phyloP scores from a whole-genome alignment of 345 rosid species.

The Streptanthus diversifolius region DNA sequence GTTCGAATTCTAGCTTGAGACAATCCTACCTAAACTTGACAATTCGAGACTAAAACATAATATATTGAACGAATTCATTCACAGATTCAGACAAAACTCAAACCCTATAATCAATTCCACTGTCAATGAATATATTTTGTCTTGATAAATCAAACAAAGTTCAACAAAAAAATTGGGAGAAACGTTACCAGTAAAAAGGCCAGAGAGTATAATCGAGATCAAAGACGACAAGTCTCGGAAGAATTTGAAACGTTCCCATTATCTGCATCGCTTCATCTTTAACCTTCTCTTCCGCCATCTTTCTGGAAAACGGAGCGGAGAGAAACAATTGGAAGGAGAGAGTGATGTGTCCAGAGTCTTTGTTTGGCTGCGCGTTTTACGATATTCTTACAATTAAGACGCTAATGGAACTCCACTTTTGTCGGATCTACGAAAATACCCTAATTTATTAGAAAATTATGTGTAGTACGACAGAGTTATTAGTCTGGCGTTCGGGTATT shows the following conservation, averaged over 20 bases:
- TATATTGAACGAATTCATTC: neutral
- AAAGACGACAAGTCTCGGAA: constrained; percentile 67
- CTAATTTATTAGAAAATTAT: no score
- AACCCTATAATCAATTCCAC: neutral
- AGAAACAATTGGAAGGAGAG: neutral
- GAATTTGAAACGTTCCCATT: constrained; percentile 54
- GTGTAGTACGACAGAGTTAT: no score
- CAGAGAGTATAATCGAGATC: constrained; percentile 88
- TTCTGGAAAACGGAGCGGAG: neutral
- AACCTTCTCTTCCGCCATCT: constrained; percentile 57
- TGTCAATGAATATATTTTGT: neutral
- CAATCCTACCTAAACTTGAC: neutral
- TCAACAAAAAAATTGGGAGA: neutral
- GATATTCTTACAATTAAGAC: no score
- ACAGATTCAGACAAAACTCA: neutral
- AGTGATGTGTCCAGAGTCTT: neutral
- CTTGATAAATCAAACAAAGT: neutral
- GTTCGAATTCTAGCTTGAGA: neutral
- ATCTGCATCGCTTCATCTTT: constrained; percentile 55
- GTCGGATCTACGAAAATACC: no score
- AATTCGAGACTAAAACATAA: neutral
- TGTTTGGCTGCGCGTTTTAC: neutral
- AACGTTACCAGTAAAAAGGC: constrained; percentile 73
- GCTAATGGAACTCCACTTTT: no score
- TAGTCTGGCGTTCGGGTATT: no score